Evolutionary conservation across 164 flowering plant genomes (phyloP).

Genomic region (Aristolochia californica): DNA sequence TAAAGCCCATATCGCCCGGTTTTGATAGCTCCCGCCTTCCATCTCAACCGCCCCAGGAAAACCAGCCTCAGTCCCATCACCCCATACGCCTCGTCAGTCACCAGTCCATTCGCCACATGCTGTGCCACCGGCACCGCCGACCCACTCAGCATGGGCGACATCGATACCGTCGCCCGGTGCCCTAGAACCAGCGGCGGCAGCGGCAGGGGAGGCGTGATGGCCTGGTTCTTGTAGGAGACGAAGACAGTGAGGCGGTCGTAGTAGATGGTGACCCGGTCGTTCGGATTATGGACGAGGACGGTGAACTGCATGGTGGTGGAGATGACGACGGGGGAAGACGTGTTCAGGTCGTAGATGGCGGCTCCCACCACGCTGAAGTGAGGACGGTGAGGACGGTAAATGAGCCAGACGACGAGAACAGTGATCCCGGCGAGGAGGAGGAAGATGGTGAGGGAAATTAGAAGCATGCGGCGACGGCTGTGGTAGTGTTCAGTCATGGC

Average conservation of each 20-base stretch:
- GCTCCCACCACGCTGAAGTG: slow-evolving; percentile 51
- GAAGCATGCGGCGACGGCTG: slow-evolving; percentile 12
- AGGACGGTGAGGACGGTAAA: slow-evolving; percentile 68
- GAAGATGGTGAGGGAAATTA: slow-evolving; percentile 20
- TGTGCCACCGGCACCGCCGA: slow-evolving; percentile 39
- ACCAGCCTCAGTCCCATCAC: slow-evolving; percentile 52
- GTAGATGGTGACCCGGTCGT: slow-evolving; percentile 42
- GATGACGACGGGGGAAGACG: slow-evolving; percentile 31
- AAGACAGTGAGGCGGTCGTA: slow-evolving; percentile 50
- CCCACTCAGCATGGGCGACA: slow-evolving; percentile 56
- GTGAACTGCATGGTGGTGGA: slow-evolving; percentile 73
- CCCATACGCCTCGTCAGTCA: slow-evolving; percentile 52
- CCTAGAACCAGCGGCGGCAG: slow-evolving; percentile 53
- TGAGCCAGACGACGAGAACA: slow-evolving; percentile 49
- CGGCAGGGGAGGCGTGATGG: slow-evolving; percentile 41
- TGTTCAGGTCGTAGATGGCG: slow-evolving; percentile 49
- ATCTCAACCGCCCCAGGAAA: slow-evolving; percentile 53
- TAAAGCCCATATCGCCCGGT: slow-evolving; percentile 32
- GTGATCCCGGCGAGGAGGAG: slow-evolving; percentile 47
- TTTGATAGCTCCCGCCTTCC: slow-evolving; percentile 49
- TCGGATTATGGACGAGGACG: slow-evolving; percentile 55
- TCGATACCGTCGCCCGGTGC: slow-evolving; percentile 36
- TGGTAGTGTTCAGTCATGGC: background rate
- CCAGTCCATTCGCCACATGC: slow-evolving; percentile 50
- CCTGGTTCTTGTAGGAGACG: slow-evolving; percentile 47